Percentiles rank a stretch among this genome's conserved stretches.
Evolutionary conservation across 2,329 filamentous ascomycete species (phyloP).

Genomic region (Paecilomyces fulvus): DNA sequence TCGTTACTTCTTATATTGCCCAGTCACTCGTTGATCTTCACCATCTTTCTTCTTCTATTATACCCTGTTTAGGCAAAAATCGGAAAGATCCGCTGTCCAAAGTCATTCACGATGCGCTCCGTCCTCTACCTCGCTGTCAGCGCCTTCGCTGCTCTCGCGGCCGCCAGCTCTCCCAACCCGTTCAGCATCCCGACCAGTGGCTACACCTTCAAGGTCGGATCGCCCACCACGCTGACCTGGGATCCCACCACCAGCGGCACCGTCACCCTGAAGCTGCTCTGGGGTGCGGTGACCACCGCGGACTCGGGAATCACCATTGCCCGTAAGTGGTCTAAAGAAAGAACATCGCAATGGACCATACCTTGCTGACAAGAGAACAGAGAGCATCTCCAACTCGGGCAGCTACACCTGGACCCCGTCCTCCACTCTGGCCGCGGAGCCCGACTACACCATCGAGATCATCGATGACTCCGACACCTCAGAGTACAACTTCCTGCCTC

Average conservation of each 20-base stretch:
- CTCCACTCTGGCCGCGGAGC: constrained; percentile 30
- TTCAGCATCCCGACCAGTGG: constrained; percentile 40
- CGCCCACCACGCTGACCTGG: constrained; percentile 42
- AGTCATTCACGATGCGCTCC: constrained; percentile 38
- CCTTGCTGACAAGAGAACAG: constrained; percentile 19
- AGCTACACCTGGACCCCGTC: constrained; percentile 42
- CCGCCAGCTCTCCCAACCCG: constrained; percentile 37
- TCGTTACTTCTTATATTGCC: not conserved
- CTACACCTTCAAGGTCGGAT: constrained; percentile 39
- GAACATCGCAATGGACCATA: not conserved
- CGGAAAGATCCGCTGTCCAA: not conserved
- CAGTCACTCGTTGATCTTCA: not conserved
- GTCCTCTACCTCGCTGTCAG: constrained; percentile 35
- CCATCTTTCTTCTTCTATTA: not conserved
- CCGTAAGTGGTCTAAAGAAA: constrained; percentile 25
- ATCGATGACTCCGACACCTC: constrained; percentile 36
- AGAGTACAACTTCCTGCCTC: constrained; percentile 45
- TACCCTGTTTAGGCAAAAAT: not conserved
- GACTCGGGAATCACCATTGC: constrained; percentile 33
- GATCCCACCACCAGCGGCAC: constrained; percentile 41
- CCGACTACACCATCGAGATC: constrained; percentile 48
- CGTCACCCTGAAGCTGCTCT: constrained; percentile 44
- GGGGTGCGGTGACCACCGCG: constrained; percentile 35
- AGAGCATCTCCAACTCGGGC: constrained; percentile 40
- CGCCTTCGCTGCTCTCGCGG: constrained; percentile 34